phyloP scores from a whole-genome alignment of 306 rosid genomes.

The Lotus japonicus region DNA sequence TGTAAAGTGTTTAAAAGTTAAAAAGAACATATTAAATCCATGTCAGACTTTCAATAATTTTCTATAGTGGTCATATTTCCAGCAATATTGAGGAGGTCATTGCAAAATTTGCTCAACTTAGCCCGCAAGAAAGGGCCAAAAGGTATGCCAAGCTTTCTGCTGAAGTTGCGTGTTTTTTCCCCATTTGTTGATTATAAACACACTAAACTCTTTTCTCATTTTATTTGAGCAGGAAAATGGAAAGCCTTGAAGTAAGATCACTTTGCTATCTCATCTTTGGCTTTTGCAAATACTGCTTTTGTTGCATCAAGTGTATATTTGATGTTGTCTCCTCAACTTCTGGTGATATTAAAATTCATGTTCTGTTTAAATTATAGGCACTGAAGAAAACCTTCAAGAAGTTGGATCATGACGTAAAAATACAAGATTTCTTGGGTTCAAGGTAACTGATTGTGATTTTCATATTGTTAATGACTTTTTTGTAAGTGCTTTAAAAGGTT shows the following conservation, averaged over 20 bases:
- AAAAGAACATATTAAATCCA: background rate
- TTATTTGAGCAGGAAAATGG: slow-evolving; percentile 63
- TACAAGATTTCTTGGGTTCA: slow-evolving; percentile 59
- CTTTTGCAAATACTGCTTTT: background rate
- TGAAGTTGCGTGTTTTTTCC: background rate
- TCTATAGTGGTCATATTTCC: slow-evolving; percentile 12
- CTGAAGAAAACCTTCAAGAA: slow-evolving; percentile 82
- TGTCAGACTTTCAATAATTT: background rate
- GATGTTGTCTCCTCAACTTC: background rate
- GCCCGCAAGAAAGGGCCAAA: slow-evolving; percentile 78
- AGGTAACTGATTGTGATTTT: slow-evolving; percentile 34
- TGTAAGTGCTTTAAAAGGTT: slow-evolving; percentile 9
- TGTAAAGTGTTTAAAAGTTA: background rate
- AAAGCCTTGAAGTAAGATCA: slow-evolving; percentile 74
- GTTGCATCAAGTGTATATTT: background rate
- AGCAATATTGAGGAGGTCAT: slow-evolving; percentile 60
- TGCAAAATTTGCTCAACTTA: slow-evolving; percentile 58
- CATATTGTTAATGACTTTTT: slow-evolving; percentile 14
- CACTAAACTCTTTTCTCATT: slow-evolving; percentile 25
- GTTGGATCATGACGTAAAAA: slow-evolving; percentile 69
- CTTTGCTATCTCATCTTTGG: background rate
- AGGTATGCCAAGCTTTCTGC: slow-evolving; percentile 34
- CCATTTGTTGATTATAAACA: background rate
- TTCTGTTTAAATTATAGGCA: slow-evolving; percentile 45
- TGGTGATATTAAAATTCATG: background rate